A percentile compares a stretch with the other conserved stretches of the same genome.
Conservation (phyloP, 257 asterid genomes). For the Striga asiatica region DNA sequence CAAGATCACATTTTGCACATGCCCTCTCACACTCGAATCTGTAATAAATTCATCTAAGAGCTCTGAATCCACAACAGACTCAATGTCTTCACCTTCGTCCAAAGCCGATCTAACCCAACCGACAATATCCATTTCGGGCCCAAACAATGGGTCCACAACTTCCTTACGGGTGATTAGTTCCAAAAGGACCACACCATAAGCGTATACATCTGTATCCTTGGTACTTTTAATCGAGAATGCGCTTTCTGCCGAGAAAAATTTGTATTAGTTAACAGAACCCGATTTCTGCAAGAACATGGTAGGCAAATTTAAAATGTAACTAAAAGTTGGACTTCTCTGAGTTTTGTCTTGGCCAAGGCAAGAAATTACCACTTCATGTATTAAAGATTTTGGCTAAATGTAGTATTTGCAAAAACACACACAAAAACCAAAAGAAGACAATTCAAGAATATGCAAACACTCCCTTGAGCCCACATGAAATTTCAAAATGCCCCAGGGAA, state of each 20-base stretch:
- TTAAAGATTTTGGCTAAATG: too few species aligned
- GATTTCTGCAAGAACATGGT: background rate
- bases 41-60: conserved; percentile 37
- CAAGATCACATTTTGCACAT: conserved; percentile 34
- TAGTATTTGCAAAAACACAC: too few species aligned
- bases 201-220: conserved; percentile 66
- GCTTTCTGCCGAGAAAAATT: conserved; percentile 35
- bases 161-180: conserved; percentile 55
- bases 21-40: conserved; percentile 40
- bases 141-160: conserved; percentile 38
- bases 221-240: conserved; percentile 50
- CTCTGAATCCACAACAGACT: conserved; percentile 36
- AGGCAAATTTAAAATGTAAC: background rate
- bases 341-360: too few species aligned
- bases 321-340: too few species aligned
- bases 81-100: conserved; percentile 31
- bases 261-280: background rate
- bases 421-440: too few species aligned
- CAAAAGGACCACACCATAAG: conserved; percentile 65
- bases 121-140: conserved; percentile 34
- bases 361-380: too few species aligned
- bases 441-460: too few species aligned
- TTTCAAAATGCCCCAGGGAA: too few species aligned
- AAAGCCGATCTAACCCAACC: conserved; percentile 43
- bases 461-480: too few species aligned